phyloP scores from a whole-genome alignment of 225 moss, liverwort and hornwort genomes.

The Rhytidiadelphus loreus region DNA sequence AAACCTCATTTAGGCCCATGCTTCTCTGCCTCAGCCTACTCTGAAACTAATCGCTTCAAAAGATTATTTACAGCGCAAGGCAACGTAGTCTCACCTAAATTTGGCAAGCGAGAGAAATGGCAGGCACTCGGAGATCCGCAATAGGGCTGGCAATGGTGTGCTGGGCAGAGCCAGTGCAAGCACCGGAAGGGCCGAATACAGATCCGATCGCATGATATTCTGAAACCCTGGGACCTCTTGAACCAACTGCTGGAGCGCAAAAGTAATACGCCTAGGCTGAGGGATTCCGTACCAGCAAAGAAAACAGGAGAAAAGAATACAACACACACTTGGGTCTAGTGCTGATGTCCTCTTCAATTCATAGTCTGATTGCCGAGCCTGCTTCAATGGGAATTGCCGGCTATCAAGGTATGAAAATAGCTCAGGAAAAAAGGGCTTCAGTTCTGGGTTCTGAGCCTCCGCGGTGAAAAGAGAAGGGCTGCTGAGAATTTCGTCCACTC shows the following conservation, averaged over 20 bases:
- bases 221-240: slow-evolving; percentile 47
- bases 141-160: slow-evolving; percentile 65
- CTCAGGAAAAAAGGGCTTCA: slow-evolving; percentile 41
- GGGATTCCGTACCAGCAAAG: slow-evolving; percentile 94
- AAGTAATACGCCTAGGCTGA: slow-evolving; percentile 43
- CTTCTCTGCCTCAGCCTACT: neutral
- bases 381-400: slow-evolving; percentile 51
- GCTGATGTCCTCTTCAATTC: slow-evolving; percentile 7
- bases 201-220: slow-evolving; percentile 32
- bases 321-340: slow-evolving; percentile 32
- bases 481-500: slow-evolving; percentile 76
- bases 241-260: slow-evolving; percentile 54
- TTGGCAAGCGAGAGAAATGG: slow-evolving; percentile 55
- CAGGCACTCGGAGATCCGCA: slow-evolving; percentile 74
- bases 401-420: slow-evolving; percentile 58
- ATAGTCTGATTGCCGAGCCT: slow-evolving; percentile 8
- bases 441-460: slow-evolving; percentile 15
- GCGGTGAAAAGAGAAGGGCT: slow-evolving; percentile 10
- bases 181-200: slow-evolving; percentile 55
- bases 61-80: neutral
- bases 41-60: neutral
- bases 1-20: neutral
- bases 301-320: slow-evolving; percentile 72
- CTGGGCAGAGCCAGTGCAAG: slow-evolving; percentile 73
- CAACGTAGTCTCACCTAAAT: slow-evolving; percentile 8